Evolutionary conservation across 345 rosid species (phyloP), one percentile per base, ranked within the genome.

Genomic region (Salix brachista): DNA sequence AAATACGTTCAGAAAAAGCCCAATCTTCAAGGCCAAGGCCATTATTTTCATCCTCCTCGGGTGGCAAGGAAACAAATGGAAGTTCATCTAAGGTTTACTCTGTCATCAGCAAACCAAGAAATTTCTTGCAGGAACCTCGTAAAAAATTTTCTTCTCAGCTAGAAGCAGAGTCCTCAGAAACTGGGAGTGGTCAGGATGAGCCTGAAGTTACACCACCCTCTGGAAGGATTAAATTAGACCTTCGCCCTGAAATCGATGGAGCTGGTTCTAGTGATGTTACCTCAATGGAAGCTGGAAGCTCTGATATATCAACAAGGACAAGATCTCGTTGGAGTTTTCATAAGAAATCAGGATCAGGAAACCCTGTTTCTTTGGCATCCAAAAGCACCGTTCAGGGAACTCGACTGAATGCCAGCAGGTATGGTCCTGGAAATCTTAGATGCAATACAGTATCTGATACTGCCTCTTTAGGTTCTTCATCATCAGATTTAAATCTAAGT

Each of bases 81-180:
- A 90, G 91, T 69, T 91, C 98, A 79, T 92, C 94, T 62, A 89
- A 86, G 82, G 74, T 80, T 73, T 75, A 25, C 73, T 65, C 87
- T 75, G 75, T 84, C 39, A 78, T 73, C 68, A 79, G 28, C 78
- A 89, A 64, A 34, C 76, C 84, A 10, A 84, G 83, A 75, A 86
- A 74, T 71, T 77, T 83, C 67, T 85, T 86, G 23, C 71, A 73
- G 77, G 88, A 80, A 76, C 77, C 84, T 75, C 86, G 76, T 83
- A 91, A 86, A 75, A 88, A 88, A 44, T 75, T 54, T 0, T 44
- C 89, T 79, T 80, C 87, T 77, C 91, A 81, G 69, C 78, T 80
- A 41, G 82, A 84, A 50, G 77, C 81, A n/a, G 97, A 87, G 87
- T 91, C 95, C 25, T 89, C 94, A 34, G 97, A 96, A 82, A 88